Conservation (phyloP, 2,329 filamentous ascomycete species). For the Calonectria pauciramosa region DNA sequence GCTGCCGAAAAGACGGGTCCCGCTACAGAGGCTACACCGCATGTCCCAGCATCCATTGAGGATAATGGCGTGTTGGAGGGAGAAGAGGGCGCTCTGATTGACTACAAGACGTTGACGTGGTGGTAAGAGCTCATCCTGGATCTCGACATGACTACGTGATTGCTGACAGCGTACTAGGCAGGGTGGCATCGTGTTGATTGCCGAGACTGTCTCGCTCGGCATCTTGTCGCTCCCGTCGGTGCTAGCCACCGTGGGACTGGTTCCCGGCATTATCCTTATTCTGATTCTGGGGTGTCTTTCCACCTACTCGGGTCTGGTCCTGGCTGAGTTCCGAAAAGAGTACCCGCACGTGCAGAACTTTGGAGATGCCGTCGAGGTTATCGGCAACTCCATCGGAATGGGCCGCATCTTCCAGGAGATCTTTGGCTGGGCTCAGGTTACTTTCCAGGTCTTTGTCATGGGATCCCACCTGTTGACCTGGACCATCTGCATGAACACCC, state of each 20-base stretch:
- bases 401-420: conserved; percentile 70
- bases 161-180: conserved; percentile 49
- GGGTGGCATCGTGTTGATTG: conserved; percentile 59
- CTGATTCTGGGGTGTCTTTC: conserved; percentile 76
- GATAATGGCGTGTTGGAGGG: conserved; percentile 19
- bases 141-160: background rate
- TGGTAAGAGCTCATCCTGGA: conserved; percentile 45
- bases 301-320: conserved; percentile 68
- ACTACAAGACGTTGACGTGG: conserved; percentile 56
- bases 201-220: conserved; percentile 61
- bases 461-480: conserved; percentile 78
- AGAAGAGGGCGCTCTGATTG: conserved; percentile 45
- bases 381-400: conserved; percentile 60
- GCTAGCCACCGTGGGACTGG: conserved; percentile 78
- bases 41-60: background rate
- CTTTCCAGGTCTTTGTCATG: conserved; percentile 78
- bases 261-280: conserved; percentile 80
- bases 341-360: conserved; percentile 78
- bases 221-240: conserved; percentile 82
- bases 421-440: conserved; percentile 69
- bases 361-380: conserved; percentile 73
- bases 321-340: conserved; percentile 78
- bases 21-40: too few relatives aligned
- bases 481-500: conserved; percentile 75
- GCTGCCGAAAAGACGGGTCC: background rate